A percentile compares a stretch with the other conserved stretches of the same genome.
Conservation (phyloP, 2,329 filamentous ascomycete species). For the Lecanosticta acicola region DNA sequence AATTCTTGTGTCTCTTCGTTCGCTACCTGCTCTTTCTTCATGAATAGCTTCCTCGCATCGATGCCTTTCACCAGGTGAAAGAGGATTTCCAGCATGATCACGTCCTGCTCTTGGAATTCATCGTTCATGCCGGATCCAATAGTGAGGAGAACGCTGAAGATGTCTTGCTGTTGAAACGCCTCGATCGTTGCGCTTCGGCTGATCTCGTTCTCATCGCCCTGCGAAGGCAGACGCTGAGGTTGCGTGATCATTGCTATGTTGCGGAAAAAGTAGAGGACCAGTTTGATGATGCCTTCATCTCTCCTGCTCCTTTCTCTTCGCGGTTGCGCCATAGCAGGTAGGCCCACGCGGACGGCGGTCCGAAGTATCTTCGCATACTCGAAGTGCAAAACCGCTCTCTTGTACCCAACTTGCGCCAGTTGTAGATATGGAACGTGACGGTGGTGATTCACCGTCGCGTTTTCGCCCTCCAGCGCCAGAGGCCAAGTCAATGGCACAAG, state of each 20-base stretch:
- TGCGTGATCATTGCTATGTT: constrained; percentile 83
- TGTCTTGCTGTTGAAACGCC: constrained; percentile 83
- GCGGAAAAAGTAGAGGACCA: constrained; percentile 80
- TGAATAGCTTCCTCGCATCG: constrained; percentile 76
- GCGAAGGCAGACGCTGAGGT: constrained; percentile 64
- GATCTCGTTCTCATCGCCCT: constrained; percentile 85
- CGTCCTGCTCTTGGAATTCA: constrained; percentile 84
- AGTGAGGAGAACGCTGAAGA: constrained; percentile 77
- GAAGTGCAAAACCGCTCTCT: constrained; percentile 79
- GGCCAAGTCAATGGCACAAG: constrained; percentile 94
- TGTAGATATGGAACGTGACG: constrained; percentile 85
- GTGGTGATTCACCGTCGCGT: constrained; percentile 89
- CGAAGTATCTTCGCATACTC: constrained; percentile 72
- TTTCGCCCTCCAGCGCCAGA: constrained; percentile 68
- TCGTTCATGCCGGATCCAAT: constrained; percentile 89
- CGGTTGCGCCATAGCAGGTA: constrained; percentile 78
- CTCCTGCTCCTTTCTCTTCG: constrained; percentile 68
- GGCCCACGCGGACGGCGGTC: constrained; percentile 69
- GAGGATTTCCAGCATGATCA: constrained; percentile 81
- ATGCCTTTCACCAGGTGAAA: constrained; percentile 92
- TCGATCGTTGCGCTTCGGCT: constrained; percentile 84
- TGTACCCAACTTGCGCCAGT: constrained; percentile 83
- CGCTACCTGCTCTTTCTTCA: constrained; percentile 67
- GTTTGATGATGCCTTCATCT: constrained; percentile 87
- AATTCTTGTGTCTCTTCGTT: constrained; percentile 69